Base-by-base conservation (phyloP, 75 land plant genomes). In the Pinus tabuliformis region DNA sequence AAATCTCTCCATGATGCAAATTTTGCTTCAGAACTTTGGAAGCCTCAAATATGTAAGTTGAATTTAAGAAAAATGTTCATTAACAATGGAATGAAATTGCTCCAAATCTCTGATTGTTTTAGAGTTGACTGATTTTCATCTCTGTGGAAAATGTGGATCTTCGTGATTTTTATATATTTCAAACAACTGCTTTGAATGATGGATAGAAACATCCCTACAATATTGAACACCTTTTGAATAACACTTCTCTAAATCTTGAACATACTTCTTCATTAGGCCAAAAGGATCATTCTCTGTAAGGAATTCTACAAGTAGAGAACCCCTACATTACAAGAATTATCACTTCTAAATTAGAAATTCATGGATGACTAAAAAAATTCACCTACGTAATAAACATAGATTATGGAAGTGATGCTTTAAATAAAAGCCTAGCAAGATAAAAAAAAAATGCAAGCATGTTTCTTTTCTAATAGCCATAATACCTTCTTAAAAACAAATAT, bases 161-260 rank as follows among this genome's bases (percentile, higher is more conserved):
- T 89, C 88, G 28, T 81, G 62, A 64, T 74, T 78, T 57, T 77
- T 21, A 56, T 83, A 89, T 37, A 89, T 89, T 22, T 57, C 72
- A 75, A 89, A 89, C 72, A 89, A 56, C 74, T 89, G 91, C 81
- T 81, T 89, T 7, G 91, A 89, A 78, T 89, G 86, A 58, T 58
- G 83, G 1, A 22, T 79, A 3, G 88, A 85, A 16, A 89, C 61
- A 4, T 57, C 16, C 42, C 52, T 56, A 75, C 91, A 89, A 39
- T 39, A 28, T 13, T 83, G 79, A 62, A 77, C 22, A 3, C 72
- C 86, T n/a, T 76, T 62, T n/a, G 75, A 77, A 70, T 87, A 62
- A 74, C 70, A 57, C 71, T 70, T 59, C 73, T 79, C 3, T 75
- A 87, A 81, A 45, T 87, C 83, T 75, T 83, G 21, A 6, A 81